These are phyloP conservation scores for Brassica nigra DNA, from an alignment of 345 rosid species.

Conservation along the genomic window DNA sequence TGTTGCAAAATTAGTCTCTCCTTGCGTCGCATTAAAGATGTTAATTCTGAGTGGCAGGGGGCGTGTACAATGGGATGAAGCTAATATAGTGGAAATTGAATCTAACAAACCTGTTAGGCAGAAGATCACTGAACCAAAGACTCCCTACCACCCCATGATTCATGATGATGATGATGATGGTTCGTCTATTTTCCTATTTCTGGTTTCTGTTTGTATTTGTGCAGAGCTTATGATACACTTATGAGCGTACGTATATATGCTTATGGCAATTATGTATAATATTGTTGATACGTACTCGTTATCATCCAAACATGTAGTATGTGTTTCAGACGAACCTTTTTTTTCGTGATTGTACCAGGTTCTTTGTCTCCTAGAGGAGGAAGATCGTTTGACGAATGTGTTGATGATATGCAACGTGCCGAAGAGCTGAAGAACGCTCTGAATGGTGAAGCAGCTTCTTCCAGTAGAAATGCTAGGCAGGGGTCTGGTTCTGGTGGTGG, in stretches of 20 bases:
- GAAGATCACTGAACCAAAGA: slow-evolving; percentile 99
- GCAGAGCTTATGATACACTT: neutral
- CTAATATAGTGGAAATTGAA: slow-evolving; percentile 85
- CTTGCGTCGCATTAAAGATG: neutral
- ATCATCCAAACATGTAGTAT: neutral
- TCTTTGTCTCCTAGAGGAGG: slow-evolving; percentile 61
- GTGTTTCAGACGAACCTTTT: neutral
- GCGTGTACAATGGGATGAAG: slow-evolving; percentile 90
- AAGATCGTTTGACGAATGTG: slow-evolving; percentile 55
- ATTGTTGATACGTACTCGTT: neutral
- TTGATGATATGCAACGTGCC: slow-evolving; percentile 63
- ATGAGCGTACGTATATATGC: neutral
- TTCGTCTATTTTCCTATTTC: slow-evolving; percentile 39
- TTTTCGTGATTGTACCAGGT: slow-evolving; percentile 41
- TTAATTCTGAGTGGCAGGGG: slow-evolving; percentile 42
- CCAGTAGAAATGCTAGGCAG: slow-evolving; percentile 50
- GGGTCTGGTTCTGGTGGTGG: slow-evolving; percentile 50
- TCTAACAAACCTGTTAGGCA: slow-evolving; percentile 93
- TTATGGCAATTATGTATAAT: neutral
- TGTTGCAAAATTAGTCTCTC: slow-evolving; percentile 2
- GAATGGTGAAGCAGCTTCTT: slow-evolving; percentile 71
- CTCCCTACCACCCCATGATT: slow-evolving; percentile 91
- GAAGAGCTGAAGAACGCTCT: slow-evolving; percentile 66
- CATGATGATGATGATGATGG: slow-evolving; percentile 94
- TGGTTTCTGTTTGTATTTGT: slow-evolving; percentile 3